A percentile compares a stretch with the other conserved stretches of the same genome.
phyloP scores from a whole-genome alignment of 805 yeast species.

The Yarrowia sp. region DNA sequence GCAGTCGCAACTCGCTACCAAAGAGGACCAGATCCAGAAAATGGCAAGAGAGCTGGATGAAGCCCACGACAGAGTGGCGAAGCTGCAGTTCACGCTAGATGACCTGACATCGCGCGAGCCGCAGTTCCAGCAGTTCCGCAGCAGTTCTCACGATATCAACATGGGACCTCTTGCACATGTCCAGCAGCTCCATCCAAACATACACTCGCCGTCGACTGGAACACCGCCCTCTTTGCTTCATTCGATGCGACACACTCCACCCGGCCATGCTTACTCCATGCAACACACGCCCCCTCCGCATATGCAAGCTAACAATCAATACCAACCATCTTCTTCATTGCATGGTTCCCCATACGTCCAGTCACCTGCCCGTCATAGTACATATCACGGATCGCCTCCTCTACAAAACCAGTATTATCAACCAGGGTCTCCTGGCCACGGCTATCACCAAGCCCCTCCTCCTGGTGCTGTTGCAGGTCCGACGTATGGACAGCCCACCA shows the following conservation, averaged over 20 bases:
- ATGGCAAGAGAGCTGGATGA: neutral
- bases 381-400: conserved; percentile 1
- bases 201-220: neutral
- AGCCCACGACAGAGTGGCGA: neutral
- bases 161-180: neutral
- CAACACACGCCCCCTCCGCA: conserved; percentile 5
- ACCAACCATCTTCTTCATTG: neutral
- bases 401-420: neutral
- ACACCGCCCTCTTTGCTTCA: neutral
- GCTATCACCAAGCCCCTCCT: neutral
- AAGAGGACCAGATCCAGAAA: neutral
- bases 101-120: neutral
- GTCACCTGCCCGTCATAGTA: conserved; percentile 1
- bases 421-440: neutral
- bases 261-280: neutral
- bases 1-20: neutral
- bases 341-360: conserved; percentile 1
- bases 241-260: conserved; percentile 3
- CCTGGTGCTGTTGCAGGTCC: neutral
- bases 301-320: neutral
- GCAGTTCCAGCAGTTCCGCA: neutral
- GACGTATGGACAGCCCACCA: neutral
- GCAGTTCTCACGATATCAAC: neutral
- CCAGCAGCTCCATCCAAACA: conserved; percentile 20
- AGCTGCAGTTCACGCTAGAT: neutral